Base-by-base conservation (phyloP, 352 stramenopile species). In the Globisporangium splendens region DNA sequence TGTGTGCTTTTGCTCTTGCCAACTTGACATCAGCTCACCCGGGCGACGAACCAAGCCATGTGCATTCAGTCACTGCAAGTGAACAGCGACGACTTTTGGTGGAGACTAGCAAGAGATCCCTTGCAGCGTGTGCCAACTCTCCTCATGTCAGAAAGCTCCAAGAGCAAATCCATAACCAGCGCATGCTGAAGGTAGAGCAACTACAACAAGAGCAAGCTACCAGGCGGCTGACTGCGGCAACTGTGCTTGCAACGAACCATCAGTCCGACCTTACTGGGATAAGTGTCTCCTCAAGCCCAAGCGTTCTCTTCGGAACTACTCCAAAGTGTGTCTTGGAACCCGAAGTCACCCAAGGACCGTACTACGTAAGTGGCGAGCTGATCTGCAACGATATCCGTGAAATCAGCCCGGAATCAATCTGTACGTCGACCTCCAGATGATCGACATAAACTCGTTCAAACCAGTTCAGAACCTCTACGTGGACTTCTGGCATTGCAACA, bases 351-450 rank as follows among this genome's bases (percentile, higher is more conserved):
- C 21, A 51, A 15, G 56, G 56, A 7, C 56, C 48, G 28, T 63
- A 57, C 56, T 63, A 57, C 50, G 56, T 63, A 7, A 56, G 24
- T 8, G 56, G 56, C n/a, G 56, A 56, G 56, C 42, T 57, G 22
- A 39, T 57, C 15, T 47, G 48, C 48, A 57, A 6, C 0, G 56
- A 63, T 14, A 56, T 63, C 33, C 48, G 56, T 14, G 56, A 63
- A 11, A 22, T 1, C 48, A 63, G 24, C 4, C 28, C 0, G 56
- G 48, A 0, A 14, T 63, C 14, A 38, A 56, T 14, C 47, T 57
- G 4, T 52, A 53, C 38, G 24, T 28, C 0, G 56, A 63, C 17
- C 50, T 63, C 39, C 56, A 63, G 41, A 24, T 63, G 28, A 52
- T 63, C 39, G 56, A 63, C 28, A 22, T 57, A 13, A 52, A 56